Evolutionary conservation across 2,329 filamentous ascomycete genomes (phyloP).

Genomic region (Didymella sp.): DNA sequence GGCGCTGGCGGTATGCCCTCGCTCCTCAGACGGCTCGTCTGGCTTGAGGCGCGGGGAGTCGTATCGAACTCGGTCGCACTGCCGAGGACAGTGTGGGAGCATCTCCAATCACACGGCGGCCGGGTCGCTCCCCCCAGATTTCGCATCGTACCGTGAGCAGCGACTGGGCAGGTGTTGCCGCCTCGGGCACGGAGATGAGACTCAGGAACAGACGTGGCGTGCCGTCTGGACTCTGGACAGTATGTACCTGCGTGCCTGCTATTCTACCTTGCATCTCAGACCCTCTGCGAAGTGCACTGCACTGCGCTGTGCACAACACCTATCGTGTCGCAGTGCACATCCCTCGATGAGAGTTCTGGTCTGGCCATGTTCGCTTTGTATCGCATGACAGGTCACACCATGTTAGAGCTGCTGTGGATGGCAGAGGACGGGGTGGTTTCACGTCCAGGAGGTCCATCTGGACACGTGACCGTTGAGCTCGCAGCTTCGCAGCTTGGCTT

Average conservation of each 20-base stretch:
- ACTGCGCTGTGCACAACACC: neutral
- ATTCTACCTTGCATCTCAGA: neutral
- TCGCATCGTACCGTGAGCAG: conserved; percentile 21
- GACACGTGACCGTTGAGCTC: conserved; percentile 31
- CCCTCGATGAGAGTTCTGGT: neutral
- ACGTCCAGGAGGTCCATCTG: too few relatives aligned
- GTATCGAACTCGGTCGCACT: conserved; percentile 3
- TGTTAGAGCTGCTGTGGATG: neutral
- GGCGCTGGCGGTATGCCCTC: conserved; percentile 15
- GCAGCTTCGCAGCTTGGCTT: conserved; percentile 17
- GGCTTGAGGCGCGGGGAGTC: conserved; percentile 21
- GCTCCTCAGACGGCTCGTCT: conserved; percentile 10
- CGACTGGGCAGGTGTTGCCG: conserved; percentile 23
- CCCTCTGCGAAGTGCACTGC: neutral
- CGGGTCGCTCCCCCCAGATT: conserved; percentile 31
- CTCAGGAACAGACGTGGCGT: conserved; percentile 30
- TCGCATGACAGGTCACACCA: conserved; percentile 4
- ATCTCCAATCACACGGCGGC: conserved; percentile 40
- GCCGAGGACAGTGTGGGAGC: conserved; percentile 27
- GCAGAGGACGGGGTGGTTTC: conserved; percentile 10
- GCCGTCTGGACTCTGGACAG: neutral
- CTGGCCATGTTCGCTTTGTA: neutral
- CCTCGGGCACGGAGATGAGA: conserved; percentile 21
- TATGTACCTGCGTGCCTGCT: conserved; percentile 1
- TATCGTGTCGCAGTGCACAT: neutral